Conservation (phyloP, 2,329 filamentous ascomycete species). For the Dendryphion nanum region DNA sequence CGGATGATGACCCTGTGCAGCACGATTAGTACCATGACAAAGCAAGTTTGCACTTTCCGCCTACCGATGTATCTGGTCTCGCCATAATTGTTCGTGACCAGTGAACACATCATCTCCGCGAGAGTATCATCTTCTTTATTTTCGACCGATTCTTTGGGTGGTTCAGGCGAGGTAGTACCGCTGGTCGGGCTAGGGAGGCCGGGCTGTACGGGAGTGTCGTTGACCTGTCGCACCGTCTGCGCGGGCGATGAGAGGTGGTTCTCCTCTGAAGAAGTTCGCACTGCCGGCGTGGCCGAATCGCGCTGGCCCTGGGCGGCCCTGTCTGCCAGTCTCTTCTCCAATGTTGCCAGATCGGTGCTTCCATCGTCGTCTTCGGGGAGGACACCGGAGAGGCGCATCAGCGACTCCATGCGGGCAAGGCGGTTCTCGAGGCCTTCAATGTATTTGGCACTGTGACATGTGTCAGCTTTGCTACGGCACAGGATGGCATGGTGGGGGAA, state of each 20-base stretch:
- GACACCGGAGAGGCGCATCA: conserved; percentile 82
- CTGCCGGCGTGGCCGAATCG: conserved; percentile 16
- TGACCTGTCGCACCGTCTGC: conserved; percentile 24
- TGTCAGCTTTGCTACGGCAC: conserved; percentile 5
- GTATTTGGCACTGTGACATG: conserved; percentile 75
- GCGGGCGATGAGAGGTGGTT: conserved; percentile 12
- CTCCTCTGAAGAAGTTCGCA: conserved; percentile 31
- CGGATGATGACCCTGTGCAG: conserved; percentile 79
- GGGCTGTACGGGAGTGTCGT: conserved; percentile 44
- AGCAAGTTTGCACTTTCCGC: conserved; percentile 15
- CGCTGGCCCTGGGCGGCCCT: conserved; percentile 26
- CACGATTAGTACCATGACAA: not conserved
- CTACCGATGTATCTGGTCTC: conserved; percentile 94
- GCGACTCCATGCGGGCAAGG: conserved; percentile 90
- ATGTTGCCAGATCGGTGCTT: conserved; percentile 79
- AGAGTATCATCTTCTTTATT: conserved; percentile 75
- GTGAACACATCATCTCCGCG: conserved; percentile 98
- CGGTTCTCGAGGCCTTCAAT: conserved; percentile 96
- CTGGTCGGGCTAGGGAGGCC: conserved; percentile 52
- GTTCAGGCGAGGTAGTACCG: conserved; percentile 52
- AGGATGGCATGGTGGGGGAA: not conserved
- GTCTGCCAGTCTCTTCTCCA: conserved; percentile 72
- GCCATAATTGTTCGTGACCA: conserved; percentile 91
- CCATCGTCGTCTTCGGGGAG: conserved; percentile 82
- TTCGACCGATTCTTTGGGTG: conserved; percentile 35